Evolutionary conservation across 1,139 yeast genomes (phyloP).

Genomic region (Protomyces pachydermus): DNA sequence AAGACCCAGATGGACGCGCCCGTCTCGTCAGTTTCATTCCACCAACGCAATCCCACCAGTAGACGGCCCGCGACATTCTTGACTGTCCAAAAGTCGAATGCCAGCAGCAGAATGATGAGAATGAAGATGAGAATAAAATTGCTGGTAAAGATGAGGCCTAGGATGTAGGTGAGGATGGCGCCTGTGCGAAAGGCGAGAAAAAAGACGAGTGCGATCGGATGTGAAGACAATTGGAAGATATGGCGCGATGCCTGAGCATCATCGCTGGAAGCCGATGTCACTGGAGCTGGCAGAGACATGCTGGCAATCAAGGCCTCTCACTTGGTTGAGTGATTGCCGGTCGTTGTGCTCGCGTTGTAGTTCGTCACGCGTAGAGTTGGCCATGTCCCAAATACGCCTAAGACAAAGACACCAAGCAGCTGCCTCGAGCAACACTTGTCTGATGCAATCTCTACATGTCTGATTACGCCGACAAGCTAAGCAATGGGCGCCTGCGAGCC

Average conservation of each 20-base stretch:
- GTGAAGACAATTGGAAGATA: slow-evolving; percentile 51
- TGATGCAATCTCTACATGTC: background rate
- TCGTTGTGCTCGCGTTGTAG: no score
- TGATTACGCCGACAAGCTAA: background rate
- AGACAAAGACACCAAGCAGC: no score
- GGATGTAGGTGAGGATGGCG: slow-evolving; percentile 61
- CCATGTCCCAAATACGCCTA: no score
- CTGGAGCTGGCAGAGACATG: slow-evolving; percentile 21
- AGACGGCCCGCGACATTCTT: slow-evolving; percentile 87
- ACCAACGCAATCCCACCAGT: slow-evolving; percentile 86
- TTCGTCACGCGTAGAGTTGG: no score
- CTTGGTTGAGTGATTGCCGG: no score
- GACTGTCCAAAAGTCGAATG: slow-evolving; percentile 91
- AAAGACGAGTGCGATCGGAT: slow-evolving; percentile 67
- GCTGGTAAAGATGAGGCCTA: slow-evolving; percentile 63
- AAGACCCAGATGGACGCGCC: slow-evolving; percentile 85
- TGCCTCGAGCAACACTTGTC: no score
- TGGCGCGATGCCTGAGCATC: slow-evolving; percentile 5
- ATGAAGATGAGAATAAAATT: slow-evolving; percentile 75
- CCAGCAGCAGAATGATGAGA: slow-evolving; percentile 62
- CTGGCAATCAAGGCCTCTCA: background rate
- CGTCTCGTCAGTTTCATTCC: slow-evolving; percentile 47
- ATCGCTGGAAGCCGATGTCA: background rate
- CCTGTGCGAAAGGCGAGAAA: slow-evolving; percentile 58
- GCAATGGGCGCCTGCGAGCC: background rate